Percentiles rank a stretch among this genome's conserved stretches.
These are phyloP conservation scores for Serendipita indica DNA, from an alignment of 768 basidiomycete species.

Conservation along the genomic window DNA sequence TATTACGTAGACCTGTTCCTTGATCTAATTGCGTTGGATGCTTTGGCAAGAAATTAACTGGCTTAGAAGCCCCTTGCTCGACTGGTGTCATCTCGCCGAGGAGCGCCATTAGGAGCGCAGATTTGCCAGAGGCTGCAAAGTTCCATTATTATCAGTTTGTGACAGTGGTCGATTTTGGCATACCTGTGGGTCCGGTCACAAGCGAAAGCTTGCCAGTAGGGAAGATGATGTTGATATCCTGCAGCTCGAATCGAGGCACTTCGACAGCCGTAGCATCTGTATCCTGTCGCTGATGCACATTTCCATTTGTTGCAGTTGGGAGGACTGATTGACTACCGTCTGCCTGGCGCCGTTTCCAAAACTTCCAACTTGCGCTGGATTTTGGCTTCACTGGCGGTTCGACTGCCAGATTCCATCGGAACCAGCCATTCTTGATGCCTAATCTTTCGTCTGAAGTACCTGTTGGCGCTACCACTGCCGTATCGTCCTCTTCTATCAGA, in stretches of 20 bases:
- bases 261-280: not conserved
- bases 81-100: conserved; percentile 18
- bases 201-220: conserved; percentile 25
- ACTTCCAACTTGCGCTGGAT: conserved; percentile 2
- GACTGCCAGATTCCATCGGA: conserved; percentile 21
- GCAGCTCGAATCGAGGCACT: conserved; percentile 19
- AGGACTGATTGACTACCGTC: not conserved
- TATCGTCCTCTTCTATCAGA: conserved; percentile 14
- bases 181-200: conserved; percentile 23
- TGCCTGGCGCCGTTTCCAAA: not conserved
- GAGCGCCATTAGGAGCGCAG: conserved; percentile 19
- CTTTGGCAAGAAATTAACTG: conserved; percentile 23
- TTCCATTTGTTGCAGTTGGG: not conserved
- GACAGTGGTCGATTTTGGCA: conserved; percentile 22
- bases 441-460: conserved; percentile 13
- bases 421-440: conserved; percentile 23
- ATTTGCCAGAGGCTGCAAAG: conserved; percentile 1
- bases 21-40: conserved; percentile 21
- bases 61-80: conserved; percentile 8
- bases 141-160: not conserved
- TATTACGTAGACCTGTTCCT: conserved; percentile 22
- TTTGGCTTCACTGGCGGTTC: conserved; percentile 10
- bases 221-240: conserved; percentile 24
- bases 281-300: not conserved
- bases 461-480: not conserved